phyloP scores from a whole-genome alignment of 2,329 filamentous ascomycete species.

The Colletotrichum sp. region DNA sequence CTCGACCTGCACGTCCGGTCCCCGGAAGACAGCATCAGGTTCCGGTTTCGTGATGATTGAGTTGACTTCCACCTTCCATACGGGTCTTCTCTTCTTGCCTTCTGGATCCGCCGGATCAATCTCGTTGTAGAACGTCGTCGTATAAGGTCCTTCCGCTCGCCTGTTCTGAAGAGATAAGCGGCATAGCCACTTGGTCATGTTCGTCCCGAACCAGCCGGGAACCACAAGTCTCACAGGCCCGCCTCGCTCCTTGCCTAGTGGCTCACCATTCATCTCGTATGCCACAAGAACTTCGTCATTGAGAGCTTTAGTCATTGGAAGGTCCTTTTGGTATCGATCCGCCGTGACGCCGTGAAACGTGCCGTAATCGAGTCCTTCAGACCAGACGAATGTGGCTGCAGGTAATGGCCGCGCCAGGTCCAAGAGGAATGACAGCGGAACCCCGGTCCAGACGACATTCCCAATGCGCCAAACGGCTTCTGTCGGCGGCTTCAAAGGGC shows the following conservation, averaged over 20 bases:
- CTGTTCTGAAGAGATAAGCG: background rate
- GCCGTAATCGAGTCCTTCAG: background rate
- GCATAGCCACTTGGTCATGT: background rate
- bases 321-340: background rate
- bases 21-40: background rate
- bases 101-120: background rate
- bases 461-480: background rate
- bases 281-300: background rate
- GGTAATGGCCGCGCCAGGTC: background rate
- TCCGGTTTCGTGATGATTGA: background rate
- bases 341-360: background rate
- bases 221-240: background rate
- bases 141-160: background rate
- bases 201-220: background rate
- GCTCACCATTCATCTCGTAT: background rate
- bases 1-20: background rate
- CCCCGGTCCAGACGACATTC: background rate
- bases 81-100: background rate
- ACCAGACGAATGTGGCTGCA: background rate
- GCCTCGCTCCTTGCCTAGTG: background rate
- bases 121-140: background rate
- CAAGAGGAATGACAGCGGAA: rapidly evolving
- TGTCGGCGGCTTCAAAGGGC: background rate
- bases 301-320: background rate
- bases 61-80: background rate